phyloP scores from a whole-genome alignment of 768 basidiomycete species.

The Panaeolus cyanescens region DNA sequence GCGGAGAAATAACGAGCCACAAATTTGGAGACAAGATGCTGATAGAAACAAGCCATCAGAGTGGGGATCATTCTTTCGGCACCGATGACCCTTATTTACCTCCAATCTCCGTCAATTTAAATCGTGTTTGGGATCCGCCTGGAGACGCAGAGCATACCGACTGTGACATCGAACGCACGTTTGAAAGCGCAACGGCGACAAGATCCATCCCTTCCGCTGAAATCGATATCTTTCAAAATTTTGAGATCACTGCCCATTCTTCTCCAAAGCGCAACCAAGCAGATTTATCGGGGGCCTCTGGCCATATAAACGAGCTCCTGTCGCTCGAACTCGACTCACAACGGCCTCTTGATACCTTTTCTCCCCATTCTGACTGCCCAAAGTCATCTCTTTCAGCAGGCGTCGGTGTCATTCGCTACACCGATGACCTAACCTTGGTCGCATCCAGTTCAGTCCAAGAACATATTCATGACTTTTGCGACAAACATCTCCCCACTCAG shows the following conservation, averaged over 20 bases:
- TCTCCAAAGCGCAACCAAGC: not conserved
- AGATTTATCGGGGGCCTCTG: not conserved
- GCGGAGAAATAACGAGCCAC: not conserved
- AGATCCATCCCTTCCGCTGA: not conserved
- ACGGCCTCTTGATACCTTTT: not conserved
- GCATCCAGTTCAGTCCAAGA: too few species aligned
- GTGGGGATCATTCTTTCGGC: not conserved
- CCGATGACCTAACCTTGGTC: too few species aligned
- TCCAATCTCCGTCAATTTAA: not conserved
- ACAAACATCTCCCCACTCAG: not conserved
- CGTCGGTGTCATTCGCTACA: too few species aligned
- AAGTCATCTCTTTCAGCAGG: not conserved
- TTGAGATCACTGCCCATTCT: not conserved
- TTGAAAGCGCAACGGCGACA: not conserved
- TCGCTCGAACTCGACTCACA: not conserved
- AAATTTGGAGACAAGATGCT: not conserved
- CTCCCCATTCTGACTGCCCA: not conserved
- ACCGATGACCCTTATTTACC: not conserved
- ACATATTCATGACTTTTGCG: too few species aligned
- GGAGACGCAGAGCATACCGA: not conserved
- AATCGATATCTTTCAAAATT: not conserved
- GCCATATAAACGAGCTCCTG: not conserved
- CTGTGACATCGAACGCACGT: not conserved
- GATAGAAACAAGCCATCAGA: not conserved
- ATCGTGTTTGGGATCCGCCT: not conserved